These are phyloP conservation scores for Trichoderma sp. DNA, from an alignment of 2,329 filamentous ascomycete genomes.

Conservation along the genomic window DNA sequence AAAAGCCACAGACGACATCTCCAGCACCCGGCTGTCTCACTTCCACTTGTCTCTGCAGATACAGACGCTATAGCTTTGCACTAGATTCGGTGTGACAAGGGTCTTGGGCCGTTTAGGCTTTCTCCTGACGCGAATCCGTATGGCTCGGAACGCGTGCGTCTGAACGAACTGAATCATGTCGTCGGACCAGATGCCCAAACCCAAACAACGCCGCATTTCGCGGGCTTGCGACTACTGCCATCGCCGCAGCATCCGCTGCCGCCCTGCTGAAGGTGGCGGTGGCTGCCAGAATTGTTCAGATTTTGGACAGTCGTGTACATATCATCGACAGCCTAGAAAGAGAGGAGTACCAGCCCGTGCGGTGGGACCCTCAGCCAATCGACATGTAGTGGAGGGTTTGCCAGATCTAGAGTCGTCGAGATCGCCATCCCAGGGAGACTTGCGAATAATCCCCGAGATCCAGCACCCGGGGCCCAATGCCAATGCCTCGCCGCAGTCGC, in stretches of 20 bases:
- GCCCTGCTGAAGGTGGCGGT: conserved; percentile 33
- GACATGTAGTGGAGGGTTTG: conserved; percentile 1
- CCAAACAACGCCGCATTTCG: conserved; percentile 23
- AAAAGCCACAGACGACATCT: background rate
- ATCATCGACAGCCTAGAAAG: conserved; percentile 40
- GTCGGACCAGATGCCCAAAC: conserved; percentile 6
- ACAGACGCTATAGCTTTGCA: conserved; percentile 7
- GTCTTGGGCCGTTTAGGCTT: conserved; percentile 15
- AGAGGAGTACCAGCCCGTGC: conserved; percentile 25
- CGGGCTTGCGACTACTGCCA: conserved; percentile 46
- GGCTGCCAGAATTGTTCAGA: conserved; percentile 49
- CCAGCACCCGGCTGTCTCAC: background rate
- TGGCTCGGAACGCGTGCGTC: background rate
- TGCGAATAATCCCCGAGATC: conserved; percentile 10
- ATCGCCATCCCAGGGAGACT: conserved; percentile 10
- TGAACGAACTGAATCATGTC: conserved; percentile 13
- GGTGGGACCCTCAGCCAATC: conserved; percentile 6
- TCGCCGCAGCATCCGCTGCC: conserved; percentile 26
- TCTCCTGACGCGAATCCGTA: conserved; percentile 2
- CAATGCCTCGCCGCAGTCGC: background rate
- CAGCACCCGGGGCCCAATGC: background rate
- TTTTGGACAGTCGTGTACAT: conserved; percentile 48
- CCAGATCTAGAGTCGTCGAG: conserved; percentile 4
- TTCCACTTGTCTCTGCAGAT: background rate
- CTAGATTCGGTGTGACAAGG: conserved; percentile 10